A percentile compares a stretch with the other conserved stretches of the same genome.
Evolutionary conservation across 352 stramenopile genomes (phyloP).

Genomic region (Globisporangium perplexum): DNA sequence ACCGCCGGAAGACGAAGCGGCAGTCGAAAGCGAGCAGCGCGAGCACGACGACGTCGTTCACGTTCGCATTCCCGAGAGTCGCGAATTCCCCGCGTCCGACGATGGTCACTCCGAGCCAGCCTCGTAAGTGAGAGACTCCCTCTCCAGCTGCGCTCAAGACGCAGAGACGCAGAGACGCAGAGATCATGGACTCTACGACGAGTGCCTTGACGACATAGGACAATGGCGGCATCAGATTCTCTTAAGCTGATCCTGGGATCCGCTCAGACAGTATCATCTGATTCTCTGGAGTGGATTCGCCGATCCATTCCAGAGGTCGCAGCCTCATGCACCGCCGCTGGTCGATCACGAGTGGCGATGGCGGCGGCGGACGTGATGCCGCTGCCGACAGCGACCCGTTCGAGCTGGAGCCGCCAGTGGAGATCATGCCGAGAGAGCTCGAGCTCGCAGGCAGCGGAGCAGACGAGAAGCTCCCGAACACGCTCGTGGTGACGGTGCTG

Average conservation of each 20-base stretch:
- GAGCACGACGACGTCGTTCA: background rate
- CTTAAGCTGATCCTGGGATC: background rate
- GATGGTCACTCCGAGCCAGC: background rate
- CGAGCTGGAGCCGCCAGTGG: conserved; percentile 30
- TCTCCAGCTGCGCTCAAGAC: too few relatives aligned
- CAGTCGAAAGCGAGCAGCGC: background rate
- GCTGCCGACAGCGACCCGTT: conserved; percentile 7
- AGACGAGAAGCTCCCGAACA: conserved; percentile 67
- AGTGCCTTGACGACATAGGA: too few relatives aligned
- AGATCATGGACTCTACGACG: too few relatives aligned
- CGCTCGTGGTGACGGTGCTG: conserved; percentile 65
- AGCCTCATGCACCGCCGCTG: conserved; percentile 1
- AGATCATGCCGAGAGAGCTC: conserved; percentile 54
- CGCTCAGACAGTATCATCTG: background rate
- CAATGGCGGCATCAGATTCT: background rate
- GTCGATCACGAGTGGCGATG: background rate
- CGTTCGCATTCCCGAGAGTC: background rate
- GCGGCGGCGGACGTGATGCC: background rate
- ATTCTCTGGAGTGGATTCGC: background rate
- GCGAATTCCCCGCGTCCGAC: background rate
- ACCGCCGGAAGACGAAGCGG: background rate
- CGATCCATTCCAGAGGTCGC: background rate
- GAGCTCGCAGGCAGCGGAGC: conserved; percentile 31
- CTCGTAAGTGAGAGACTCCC: too few relatives aligned
- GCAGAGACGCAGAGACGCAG: too few relatives aligned